phyloP scores from a whole-genome alignment of 345 rosid genomes.

The Sisymbrium altissimum region DNA sequence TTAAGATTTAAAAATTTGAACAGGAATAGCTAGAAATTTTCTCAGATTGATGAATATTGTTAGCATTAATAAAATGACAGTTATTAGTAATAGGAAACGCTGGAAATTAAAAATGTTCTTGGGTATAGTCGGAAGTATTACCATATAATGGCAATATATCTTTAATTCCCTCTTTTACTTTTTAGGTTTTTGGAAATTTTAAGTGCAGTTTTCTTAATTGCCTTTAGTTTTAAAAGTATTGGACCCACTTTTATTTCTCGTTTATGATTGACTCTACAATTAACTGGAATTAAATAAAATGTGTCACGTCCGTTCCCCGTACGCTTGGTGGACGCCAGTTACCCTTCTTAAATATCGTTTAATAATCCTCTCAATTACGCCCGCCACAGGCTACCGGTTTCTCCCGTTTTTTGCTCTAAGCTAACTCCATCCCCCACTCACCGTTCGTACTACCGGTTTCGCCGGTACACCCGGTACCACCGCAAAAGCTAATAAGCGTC shows the following conservation, averaged over 20 bases:
- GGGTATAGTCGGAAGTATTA: no score
- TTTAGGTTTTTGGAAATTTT: slow-evolving; percentile 9
- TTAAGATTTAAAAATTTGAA: no score
- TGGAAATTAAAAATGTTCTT: not conserved
- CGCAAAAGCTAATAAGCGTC: slow-evolving; percentile 11
- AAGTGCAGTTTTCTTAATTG: not conserved
- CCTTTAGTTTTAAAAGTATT: not conserved
- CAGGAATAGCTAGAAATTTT: no score
- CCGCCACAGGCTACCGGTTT: slow-evolving; percentile 37
- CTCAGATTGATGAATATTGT: no score
- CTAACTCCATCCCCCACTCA: slow-evolving; percentile 25
- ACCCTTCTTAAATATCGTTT: slow-evolving; percentile 31
- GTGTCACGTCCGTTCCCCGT: slow-evolving; percentile 48
- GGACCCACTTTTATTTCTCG: slow-evolving; percentile 21
- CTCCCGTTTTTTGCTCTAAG: slow-evolving; percentile 31
- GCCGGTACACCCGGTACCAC: slow-evolving; percentile 16
- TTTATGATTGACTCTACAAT: slow-evolving; percentile 46
- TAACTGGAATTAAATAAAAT: slow-evolving; percentile 40
- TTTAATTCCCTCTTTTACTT: not conserved
- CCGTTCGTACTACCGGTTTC: slow-evolving; percentile 40
- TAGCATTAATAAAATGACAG: no score
- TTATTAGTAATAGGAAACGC: no score
- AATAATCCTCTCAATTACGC: slow-evolving; percentile 36
- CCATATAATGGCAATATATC: not conserved
- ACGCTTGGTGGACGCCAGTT: slow-evolving; percentile 56